Base-by-base conservation (phyloP, 441 rosid genomes). In the Arabidopsis hybrid region DNA sequence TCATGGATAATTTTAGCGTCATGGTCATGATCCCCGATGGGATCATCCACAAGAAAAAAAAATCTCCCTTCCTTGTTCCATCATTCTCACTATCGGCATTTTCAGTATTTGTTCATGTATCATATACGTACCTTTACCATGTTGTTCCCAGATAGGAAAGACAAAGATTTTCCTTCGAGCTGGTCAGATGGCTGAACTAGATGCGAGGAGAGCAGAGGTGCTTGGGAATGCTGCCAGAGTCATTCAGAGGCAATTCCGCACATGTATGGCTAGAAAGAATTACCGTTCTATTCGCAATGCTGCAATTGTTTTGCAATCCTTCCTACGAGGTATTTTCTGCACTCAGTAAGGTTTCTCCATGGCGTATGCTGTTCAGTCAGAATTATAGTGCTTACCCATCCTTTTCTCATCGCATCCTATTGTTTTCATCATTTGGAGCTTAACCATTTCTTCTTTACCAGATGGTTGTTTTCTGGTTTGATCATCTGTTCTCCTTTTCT, bases 131-230 rank as follows among this genome's bases (percentile, higher is more conserved):
- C 49, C 16, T 77, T 35, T 66, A 71, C 52, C 14, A 75, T 61
- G 62, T 56, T 16, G 50, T 72, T 75, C 46, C 71, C 88, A 89
- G 95, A 83, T 89, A 73, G 95, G 95, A 62, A 87, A 84, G 82
- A 79, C 86, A 65, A 89, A 89, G 80, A 80, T 88, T 59, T 89
- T 88, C 72, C 85, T 89, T 47, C 84, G 95, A 86, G 95, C 95
- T 18, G 95, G 95, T 73, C 95, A 89, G 80, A 88, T 89, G 95
- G 95, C 95, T 46, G 89, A 87, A 78, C 73, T 89, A 79, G 95
- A 89, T 85, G 86, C 95, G 49, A 80, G 92, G 76, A 86, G 95
- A 71, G 82, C 95, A 21, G 92, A 86, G 78, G 91, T 88, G 29
- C 86, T 89, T 59, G 95, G 88, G 39, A 78, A 85, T 81, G 91